phyloP scores from a whole-genome alignment of 2,329 filamentous ascomycete species.

The Neofusicoccum cordaticola region DNA sequence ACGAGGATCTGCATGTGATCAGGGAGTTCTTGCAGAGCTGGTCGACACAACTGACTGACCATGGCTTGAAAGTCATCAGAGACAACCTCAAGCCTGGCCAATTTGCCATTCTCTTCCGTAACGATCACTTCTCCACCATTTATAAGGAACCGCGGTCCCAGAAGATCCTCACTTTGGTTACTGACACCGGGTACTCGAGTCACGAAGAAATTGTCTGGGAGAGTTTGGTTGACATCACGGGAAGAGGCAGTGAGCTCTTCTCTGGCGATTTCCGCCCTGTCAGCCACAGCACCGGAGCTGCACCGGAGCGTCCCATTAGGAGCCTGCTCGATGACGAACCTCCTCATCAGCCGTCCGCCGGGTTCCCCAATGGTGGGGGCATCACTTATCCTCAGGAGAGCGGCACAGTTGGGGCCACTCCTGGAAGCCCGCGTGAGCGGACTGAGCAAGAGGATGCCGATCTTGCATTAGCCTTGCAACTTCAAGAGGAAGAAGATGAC shows the following conservation, averaged over 20 bases:
- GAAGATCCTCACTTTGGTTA: slow-evolving; percentile 79
- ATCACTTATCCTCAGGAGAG: slow-evolving; percentile 18
- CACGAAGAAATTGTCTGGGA: slow-evolving; percentile 97
- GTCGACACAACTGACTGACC: slow-evolving; percentile 81
- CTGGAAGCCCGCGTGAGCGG: background rate
- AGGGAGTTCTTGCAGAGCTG: slow-evolving; percentile 77
- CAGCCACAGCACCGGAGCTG: slow-evolving; percentile 50
- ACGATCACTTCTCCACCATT: slow-evolving; percentile 93
- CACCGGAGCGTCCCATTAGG: slow-evolving; percentile 27
- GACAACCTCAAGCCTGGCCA: slow-evolving; percentile 70
- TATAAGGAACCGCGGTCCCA: slow-evolving; percentile 81
- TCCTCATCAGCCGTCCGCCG: slow-evolving; percentile 18
- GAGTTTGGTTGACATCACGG: slow-evolving; percentile 82
- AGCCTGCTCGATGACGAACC: slow-evolving; percentile 33
- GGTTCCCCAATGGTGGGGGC: slow-evolving; percentile 17
- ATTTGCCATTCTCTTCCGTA: slow-evolving; percentile 89
- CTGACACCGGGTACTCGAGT: slow-evolving; percentile 82
- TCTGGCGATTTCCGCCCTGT: slow-evolving; percentile 87
- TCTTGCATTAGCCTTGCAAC: slow-evolving; percentile 81
- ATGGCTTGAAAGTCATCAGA: slow-evolving; percentile 73
- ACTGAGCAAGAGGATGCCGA: slow-evolving; percentile 76
- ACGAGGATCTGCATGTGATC: slow-evolving; percentile 81
- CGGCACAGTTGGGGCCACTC: slow-evolving; percentile 23
- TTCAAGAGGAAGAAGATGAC: slow-evolving; percentile 92
- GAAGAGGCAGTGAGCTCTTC: slow-evolving; percentile 77